Conservation (phyloP, 2,329 filamentous ascomycete species). For the Colletotrichum nymphaeae region DNA sequence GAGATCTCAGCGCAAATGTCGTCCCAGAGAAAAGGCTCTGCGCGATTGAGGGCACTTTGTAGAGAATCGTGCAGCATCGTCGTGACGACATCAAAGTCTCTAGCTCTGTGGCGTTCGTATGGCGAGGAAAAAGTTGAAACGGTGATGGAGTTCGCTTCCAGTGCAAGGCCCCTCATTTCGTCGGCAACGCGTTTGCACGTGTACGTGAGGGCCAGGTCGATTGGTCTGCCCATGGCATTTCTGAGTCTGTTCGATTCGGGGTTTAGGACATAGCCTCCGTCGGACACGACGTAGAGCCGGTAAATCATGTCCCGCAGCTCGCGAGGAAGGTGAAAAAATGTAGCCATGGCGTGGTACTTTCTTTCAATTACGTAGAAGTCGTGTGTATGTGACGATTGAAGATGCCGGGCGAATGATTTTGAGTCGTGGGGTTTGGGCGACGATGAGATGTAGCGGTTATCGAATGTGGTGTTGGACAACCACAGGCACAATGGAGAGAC, state of each 20-base stretch:
- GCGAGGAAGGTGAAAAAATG: background rate
- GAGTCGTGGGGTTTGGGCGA: too few species aligned
- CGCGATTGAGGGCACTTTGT: too few species aligned
- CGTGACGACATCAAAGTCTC: background rate
- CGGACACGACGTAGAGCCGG: background rate
- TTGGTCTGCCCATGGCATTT: background rate
- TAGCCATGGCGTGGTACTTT: too few species aligned
- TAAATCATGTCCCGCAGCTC: constrained; percentile 15
- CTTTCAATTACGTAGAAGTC: too few species aligned
- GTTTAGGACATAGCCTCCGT: background rate
- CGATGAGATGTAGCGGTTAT: too few species aligned
- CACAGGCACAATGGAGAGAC: too few species aligned
- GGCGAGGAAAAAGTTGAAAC: background rate
- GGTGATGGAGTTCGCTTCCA: constrained; percentile 2
- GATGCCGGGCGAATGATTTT: too few species aligned
- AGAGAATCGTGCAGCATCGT: too few species aligned
- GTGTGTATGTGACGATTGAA: too few species aligned
- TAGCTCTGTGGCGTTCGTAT: background rate
- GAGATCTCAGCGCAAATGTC: too few species aligned
- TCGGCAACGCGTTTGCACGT: background rate
- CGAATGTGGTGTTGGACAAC: too few species aligned
- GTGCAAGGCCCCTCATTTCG: constrained; percentile 11
- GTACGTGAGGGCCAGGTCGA: constrained; percentile 9
- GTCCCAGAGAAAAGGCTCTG: too few species aligned
- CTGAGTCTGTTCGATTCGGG: background rate